These are phyloP conservation scores for Thermothielavioides terrestris DNA, from an alignment of 495 filamentous ascomycete species.

Conservation along the genomic window DNA sequence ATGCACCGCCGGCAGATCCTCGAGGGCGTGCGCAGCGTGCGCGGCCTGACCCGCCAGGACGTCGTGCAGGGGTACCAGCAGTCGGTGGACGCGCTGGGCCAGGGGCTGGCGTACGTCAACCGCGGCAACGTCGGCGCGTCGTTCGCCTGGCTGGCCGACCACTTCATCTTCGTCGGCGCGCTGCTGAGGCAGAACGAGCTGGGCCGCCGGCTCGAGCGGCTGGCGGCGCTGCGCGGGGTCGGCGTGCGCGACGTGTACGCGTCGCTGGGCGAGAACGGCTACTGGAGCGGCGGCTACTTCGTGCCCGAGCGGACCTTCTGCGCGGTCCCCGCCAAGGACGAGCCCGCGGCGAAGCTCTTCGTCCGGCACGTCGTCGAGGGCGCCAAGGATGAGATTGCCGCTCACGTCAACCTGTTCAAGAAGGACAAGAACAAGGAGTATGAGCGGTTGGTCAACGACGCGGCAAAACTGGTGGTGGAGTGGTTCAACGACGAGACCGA, in stretches of 20 bases:
- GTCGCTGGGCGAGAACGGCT: slow-evolving; percentile 42
- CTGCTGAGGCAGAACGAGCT: slow-evolving; percentile 38
- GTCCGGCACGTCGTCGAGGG: slow-evolving; percentile 59
- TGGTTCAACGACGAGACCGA: slow-evolving; percentile 45
- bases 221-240: slow-evolving; percentile 33
- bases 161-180: slow-evolving; percentile 41
- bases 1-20: slow-evolving; percentile 66
- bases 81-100: slow-evolving; percentile 37
- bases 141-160: slow-evolving; percentile 40
- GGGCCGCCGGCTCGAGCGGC: slow-evolving; percentile 30
- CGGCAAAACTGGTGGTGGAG: slow-evolving; percentile 47
- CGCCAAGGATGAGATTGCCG: slow-evolving; percentile 68
- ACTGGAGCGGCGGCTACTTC: slow-evolving; percentile 47
- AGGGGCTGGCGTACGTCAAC: slow-evolving; percentile 43
- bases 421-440: slow-evolving; percentile 70
- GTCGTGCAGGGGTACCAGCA: slow-evolving; percentile 36
- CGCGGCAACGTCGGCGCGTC: slow-evolving; percentile 38
- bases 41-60: slow-evolving; percentile 30
- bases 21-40: slow-evolving; percentile 41
- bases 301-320: slow-evolving; percentile 46
- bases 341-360: slow-evolving; percentile 38
- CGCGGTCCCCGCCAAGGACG: slow-evolving; percentile 32
- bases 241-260: slow-evolving; percentile 28
- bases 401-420: slow-evolving; percentile 79
- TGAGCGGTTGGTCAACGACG: slow-evolving; percentile 55